These are phyloP conservation scores for Botryosphaeria dothidea DNA, from an alignment of 2,329 filamentous ascomycete genomes.

Conservation along the genomic window DNA sequence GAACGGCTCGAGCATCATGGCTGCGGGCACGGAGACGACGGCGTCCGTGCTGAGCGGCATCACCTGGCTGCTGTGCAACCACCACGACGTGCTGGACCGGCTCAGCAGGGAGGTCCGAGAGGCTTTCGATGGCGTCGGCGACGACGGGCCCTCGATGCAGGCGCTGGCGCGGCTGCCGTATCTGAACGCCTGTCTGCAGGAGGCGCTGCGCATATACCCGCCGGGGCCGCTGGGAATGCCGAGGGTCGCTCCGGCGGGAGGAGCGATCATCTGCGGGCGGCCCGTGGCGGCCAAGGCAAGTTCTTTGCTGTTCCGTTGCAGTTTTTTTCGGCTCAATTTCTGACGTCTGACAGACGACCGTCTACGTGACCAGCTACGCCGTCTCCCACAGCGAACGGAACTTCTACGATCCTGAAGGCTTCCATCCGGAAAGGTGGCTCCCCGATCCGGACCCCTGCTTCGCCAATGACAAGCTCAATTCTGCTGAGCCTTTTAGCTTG, in stretches of 20 bases:
- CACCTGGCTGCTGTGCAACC: conserved; percentile 36
- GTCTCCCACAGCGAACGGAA: conserved; percentile 25
- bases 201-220: conserved; percentile 44
- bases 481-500: conserved; percentile 45
- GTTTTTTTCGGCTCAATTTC: background rate
- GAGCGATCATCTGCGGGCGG: conserved; percentile 37
- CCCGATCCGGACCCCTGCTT: conserved; percentile 27
- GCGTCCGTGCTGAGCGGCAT: conserved; percentile 42
- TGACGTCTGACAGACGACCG: conserved; percentile 17
- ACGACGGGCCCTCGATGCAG: conserved; percentile 34
- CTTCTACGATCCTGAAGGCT: conserved; percentile 39
- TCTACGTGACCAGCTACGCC: conserved; percentile 16
- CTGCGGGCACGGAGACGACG: conserved; percentile 48
- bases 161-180: conserved; percentile 35
- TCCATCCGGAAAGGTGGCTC: conserved; percentile 46
- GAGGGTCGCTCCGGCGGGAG: conserved; percentile 34
- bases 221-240: conserved; percentile 38
- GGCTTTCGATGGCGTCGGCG: conserved; percentile 23
- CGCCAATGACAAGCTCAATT: conserved; percentile 33
- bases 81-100: conserved; percentile 27
- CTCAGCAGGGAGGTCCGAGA: conserved; percentile 32
- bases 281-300: conserved; percentile 35
- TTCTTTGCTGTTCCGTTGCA: conserved; percentile 11
- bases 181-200: conserved; percentile 42
- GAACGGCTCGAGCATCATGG: conserved; percentile 40